phyloP scores from a whole-genome alignment of 805 yeast species.

The Candida morakotiae region DNA sequence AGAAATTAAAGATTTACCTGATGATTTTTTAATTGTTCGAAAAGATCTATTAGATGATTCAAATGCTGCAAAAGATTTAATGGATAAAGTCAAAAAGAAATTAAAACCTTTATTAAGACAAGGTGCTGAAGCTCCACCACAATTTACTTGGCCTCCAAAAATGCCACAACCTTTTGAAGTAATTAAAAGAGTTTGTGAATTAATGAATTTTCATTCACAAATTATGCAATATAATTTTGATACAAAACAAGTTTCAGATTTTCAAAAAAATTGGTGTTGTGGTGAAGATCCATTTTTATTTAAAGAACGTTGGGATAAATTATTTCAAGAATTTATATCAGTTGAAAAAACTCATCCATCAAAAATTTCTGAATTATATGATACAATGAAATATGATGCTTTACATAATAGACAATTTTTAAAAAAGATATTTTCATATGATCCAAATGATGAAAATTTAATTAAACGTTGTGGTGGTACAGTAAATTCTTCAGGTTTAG shows the following conservation, averaged over 20 bases:
- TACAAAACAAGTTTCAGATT: slow-evolving; percentile 56
- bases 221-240: slow-evolving; percentile 80
- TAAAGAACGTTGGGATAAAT: slow-evolving; percentile 95
- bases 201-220: slow-evolving; percentile 86
- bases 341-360: slow-evolving; percentile 98
- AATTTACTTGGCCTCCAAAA: slow-evolving; percentile 97
- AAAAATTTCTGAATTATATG: slow-evolving; percentile 92
- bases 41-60: slow-evolving; percentile 93
- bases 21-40: slow-evolving; percentile 74
- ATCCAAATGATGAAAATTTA: slow-evolving; percentile 37
- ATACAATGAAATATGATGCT: slow-evolving; percentile 98
- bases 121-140: slow-evolving; percentile 95
- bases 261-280: slow-evolving; percentile 92
- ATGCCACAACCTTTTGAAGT: slow-evolving; percentile 97
- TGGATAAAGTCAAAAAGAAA: slow-evolving; percentile 97
- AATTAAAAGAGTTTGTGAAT: slow-evolving; percentile 87
- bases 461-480: slow-evolving; percentile 35
- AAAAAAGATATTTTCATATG: slow-evolving; percentile 74
- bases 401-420: slow-evolving; percentile 88
- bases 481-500: slow-evolving; percentile 50
- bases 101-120: slow-evolving; percentile 89
- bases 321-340: slow-evolving; percentile 84
- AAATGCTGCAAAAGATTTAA: slow-evolving; percentile 94
- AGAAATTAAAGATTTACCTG: slow-evolving; percentile 57
- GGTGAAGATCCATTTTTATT: slow-evolving; percentile 89